Percentiles rank a stretch among this genome's conserved stretches.
Evolutionary conservation across 257 asterid genomes (phyloP).

Genomic region (Solanum dulcamara): DNA sequence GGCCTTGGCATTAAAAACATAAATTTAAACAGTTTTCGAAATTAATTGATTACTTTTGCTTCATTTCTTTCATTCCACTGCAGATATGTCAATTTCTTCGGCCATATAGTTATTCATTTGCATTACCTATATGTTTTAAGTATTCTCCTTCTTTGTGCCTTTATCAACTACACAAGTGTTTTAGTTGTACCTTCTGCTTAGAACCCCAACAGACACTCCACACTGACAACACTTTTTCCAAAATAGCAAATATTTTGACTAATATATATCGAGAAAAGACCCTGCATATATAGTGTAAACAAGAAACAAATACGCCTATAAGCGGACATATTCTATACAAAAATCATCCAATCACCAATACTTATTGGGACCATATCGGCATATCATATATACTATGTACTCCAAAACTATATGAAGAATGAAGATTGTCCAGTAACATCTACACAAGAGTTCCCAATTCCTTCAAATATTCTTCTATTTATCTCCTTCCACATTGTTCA

Average conservation of each 20-base stretch:
- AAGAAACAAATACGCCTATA: not conserved
- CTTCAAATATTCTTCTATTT: not conserved
- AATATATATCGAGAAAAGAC: not conserved
- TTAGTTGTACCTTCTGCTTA: not conserved
- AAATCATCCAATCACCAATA: not conserved
- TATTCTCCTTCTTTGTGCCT: not conserved
- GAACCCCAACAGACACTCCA: not conserved
- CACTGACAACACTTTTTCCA: not conserved
- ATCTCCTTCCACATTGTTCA: not conserved
- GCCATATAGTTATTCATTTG: not conserved
- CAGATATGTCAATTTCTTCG: not conserved
- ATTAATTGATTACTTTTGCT: not conserved
- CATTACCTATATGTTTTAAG: not conserved
- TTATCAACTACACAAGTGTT: not conserved
- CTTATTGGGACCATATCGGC: not conserved
- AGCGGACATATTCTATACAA: not conserved
- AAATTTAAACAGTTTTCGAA: not conserved
- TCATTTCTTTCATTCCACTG: not conserved
- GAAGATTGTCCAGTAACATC: not conserved
- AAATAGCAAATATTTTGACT: not conserved
- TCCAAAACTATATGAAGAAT: not conserved
- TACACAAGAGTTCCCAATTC: not conserved
- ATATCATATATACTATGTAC: not conserved
- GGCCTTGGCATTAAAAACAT: not conserved
- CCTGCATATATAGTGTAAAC: not conserved